Conservation (phyloP, 345 rosid genomes). For the Euphorbia pulcherrima region DNA sequence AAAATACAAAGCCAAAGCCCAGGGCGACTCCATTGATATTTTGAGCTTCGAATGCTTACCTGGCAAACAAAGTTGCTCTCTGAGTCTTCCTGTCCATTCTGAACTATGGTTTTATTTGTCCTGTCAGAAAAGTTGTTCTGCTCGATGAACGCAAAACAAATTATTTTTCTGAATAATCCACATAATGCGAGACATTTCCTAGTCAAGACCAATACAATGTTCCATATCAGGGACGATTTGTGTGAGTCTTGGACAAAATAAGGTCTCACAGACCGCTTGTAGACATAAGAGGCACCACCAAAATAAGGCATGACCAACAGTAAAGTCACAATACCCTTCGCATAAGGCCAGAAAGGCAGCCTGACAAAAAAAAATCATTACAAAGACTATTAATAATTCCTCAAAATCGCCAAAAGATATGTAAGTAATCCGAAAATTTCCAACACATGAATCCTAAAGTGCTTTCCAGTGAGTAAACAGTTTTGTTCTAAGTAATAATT, state of each 20-base stretch:
- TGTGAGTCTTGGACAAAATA: conserved; percentile 3
- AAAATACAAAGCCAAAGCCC: too few relatives aligned
- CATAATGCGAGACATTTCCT: conserved; percentile 3
- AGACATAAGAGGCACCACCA: conserved; percentile 35
- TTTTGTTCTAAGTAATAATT: neutral
- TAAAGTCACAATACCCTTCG: conserved; percentile 29
- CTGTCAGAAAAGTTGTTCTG: neutral
- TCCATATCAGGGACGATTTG: conserved; percentile 4
- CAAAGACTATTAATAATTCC: neutral
- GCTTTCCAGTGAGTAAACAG: neutral
- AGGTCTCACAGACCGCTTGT: conserved; percentile 20
- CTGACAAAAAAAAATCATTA: conserved; percentile 14
- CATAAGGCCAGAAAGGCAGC: conserved; percentile 36
- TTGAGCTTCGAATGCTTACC: too few relatives aligned
- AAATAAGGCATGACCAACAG: conserved; percentile 32
- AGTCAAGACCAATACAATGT: conserved; percentile 1
- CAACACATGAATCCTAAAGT: neutral
- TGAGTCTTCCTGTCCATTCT: conserved; percentile 11
- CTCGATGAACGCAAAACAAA: neutral
- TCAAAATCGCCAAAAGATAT: neutral
- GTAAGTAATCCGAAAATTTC: neutral
- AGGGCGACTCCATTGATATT: too few relatives aligned
- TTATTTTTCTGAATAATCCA: neutral
- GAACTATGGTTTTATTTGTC: neutral
- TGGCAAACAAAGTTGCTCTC: conserved; percentile 11